phyloP scores from a whole-genome alignment of 441 rosid genomes.

The Theobroma grandiflorum region DNA sequence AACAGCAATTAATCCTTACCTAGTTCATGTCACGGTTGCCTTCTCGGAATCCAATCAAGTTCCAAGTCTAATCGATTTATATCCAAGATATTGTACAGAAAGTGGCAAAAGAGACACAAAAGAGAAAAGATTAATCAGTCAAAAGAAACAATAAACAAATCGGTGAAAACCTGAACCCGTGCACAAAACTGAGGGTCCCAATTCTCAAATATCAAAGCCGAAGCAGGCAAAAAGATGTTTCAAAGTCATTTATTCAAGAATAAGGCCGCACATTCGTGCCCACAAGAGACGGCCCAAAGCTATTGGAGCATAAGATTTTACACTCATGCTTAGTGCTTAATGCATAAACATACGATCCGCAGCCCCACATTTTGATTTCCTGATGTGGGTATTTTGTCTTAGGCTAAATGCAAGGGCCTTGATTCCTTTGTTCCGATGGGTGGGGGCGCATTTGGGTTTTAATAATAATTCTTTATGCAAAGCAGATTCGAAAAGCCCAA shows the following conservation, averaged over 20 bases:
- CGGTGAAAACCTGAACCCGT: too few relatives aligned
- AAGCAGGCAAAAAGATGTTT: too few relatives aligned
- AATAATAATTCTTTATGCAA: not conserved
- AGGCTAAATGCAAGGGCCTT: too few relatives aligned
- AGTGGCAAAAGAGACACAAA: not conserved
- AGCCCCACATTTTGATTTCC: not conserved
- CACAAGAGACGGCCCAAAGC: not conserved
- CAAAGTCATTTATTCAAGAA: too few relatives aligned
- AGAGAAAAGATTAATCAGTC: too few relatives aligned
- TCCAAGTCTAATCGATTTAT: not conserved
- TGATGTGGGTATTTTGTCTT: too few relatives aligned
- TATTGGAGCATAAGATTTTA: not conserved
- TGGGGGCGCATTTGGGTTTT: not conserved
- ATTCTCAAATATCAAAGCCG: too few relatives aligned
- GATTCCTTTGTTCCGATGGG: not conserved
- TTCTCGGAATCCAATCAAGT: not conserved
- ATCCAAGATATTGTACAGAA: not conserved
- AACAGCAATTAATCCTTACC: not conserved
- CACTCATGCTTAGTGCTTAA: not conserved
- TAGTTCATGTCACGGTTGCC: not conserved
- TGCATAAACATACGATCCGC: not conserved
- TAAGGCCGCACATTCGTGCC: not conserved
- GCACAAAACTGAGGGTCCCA: too few relatives aligned
- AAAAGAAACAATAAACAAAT: too few relatives aligned
- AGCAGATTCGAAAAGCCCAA: not conserved